A percentile compares a stretch with the other conserved stretches of the same genome.
Conservation (phyloP, 768 basidiomycete genomes). For the Macrolepiota fuliginosa region DNA sequence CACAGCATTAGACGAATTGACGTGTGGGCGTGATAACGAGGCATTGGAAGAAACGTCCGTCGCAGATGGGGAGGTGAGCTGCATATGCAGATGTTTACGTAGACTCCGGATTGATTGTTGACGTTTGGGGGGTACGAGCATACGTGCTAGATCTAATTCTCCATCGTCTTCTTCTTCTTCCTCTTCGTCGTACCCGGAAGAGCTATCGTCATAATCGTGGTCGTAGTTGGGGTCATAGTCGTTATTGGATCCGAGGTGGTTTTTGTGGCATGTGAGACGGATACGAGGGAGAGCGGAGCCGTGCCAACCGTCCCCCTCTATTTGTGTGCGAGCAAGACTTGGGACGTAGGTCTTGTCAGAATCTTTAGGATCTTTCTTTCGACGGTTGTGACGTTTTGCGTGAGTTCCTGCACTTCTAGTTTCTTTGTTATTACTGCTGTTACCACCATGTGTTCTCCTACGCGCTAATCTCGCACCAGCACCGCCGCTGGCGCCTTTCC, state of each 20-base stretch:
- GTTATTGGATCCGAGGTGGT: not conserved
- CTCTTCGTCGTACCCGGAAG: constrained; percentile 25
- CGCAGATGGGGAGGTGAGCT: not conserved
- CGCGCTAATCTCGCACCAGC: not conserved
- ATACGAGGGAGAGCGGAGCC: constrained; percentile 15
- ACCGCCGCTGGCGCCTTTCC: not conserved
- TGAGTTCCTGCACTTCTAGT: not conserved
- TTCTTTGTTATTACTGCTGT: not conserved
- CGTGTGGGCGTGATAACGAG: not conserved
- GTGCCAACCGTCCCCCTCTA: constrained; percentile 58
- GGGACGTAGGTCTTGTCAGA: constrained; percentile 43
- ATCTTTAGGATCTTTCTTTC: not conserved
- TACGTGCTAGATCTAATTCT: constrained; percentile 62
- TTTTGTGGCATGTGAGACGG: not conserved
- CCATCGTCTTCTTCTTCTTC: constrained; percentile 46
- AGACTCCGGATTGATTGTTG: constrained; percentile 75
- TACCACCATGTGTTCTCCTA: not conserved
- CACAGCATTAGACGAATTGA: not conserved
- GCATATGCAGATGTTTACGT: constrained; percentile 49
- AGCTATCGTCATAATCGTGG: not conserved
- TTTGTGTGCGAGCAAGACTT: constrained; percentile 55
- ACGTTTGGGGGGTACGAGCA: constrained; percentile 68
- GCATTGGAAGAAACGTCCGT: not conserved
- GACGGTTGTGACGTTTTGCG: not conserved
- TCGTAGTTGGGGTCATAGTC: not conserved